These are phyloP conservation scores for Mucor sp. DNA, from an alignment of 371 early-diverging fungal genomes.

Conservation along the genomic window DNA sequence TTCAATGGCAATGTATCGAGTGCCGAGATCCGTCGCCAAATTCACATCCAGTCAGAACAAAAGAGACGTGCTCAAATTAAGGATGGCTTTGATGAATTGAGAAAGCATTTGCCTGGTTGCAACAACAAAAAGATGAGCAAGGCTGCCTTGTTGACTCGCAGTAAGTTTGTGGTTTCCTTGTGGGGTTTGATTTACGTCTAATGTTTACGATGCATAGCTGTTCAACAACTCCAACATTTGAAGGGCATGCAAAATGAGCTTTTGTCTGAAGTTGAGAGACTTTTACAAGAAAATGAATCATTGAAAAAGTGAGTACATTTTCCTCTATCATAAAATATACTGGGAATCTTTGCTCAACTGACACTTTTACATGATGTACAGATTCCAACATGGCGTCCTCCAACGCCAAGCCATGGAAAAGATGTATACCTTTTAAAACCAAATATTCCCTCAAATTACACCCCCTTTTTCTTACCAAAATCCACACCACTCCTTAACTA, in stretches of 20 bases:
- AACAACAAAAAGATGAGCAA: conserved; percentile 61
- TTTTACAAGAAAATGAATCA: conserved; percentile 50
- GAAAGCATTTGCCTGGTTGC: conserved; percentile 54
- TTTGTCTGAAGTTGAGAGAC: conserved; percentile 51
- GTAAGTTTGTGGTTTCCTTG: conserved; percentile 28
- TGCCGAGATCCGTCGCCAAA: conserved; percentile 51
- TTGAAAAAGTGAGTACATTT: conserved; percentile 54
- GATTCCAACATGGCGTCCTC: conserved; percentile 52
- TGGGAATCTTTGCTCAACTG: no score
- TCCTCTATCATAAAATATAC: no score
- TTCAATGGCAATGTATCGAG: conserved; percentile 14
- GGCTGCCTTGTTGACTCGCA: conserved; percentile 56
- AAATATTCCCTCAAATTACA: neutral
- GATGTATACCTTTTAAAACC: conserved; percentile 46
- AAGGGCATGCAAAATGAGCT: conserved; percentile 49
- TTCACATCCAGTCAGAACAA: conserved; percentile 59
- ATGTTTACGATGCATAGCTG: conserved; percentile 26
- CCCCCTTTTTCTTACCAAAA: neutral
- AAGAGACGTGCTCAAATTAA: conserved; percentile 56
- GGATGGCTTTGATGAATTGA: conserved; percentile 56
- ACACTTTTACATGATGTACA: conserved; percentile 3
- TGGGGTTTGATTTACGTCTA: neutral
- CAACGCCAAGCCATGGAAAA: conserved; percentile 58
- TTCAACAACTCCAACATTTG: conserved; percentile 54
- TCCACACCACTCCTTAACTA: neutral